These are phyloP conservation scores for Phlegmacium glaucopus DNA, from an alignment of 768 basidiomycete genomes.

Conservation along the genomic window DNA sequence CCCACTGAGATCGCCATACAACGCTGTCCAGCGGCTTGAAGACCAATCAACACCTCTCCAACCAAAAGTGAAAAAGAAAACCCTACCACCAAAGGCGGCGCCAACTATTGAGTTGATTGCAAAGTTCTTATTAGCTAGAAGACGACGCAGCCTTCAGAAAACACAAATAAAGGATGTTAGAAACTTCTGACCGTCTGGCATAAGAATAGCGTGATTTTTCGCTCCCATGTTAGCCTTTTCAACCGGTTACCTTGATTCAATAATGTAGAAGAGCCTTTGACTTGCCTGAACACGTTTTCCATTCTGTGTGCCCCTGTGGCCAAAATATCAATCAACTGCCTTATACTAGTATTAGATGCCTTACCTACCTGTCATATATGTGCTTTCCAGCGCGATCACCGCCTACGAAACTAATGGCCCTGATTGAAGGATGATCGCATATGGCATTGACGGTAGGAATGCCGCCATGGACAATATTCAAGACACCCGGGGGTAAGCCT, in stretches of 20 bases:
- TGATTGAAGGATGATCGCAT: conserved; percentile 88
- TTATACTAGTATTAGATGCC: neutral
- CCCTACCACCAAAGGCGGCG: conserved; percentile 85
- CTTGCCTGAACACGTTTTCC: conserved; percentile 85
- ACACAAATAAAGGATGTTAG: neutral
- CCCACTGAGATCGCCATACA: conserved; percentile 97
- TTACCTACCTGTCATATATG: conserved; percentile 76
- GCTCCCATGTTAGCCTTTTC: conserved; percentile 72
- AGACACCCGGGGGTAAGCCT: conserved; percentile 83
- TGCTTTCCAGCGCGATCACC: conserved; percentile 91
- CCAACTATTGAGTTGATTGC: conserved; percentile 90
- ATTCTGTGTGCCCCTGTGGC: conserved; percentile 66
- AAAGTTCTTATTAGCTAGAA: conserved; percentile 83
- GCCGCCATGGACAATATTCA: conserved; percentile 91
- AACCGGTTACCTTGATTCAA: neutral
- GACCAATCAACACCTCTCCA: conserved; percentile 1
- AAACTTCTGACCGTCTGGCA: conserved; percentile 77
- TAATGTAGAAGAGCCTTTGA: neutral
- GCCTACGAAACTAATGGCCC: conserved; percentile 95
- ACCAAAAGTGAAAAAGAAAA: neutral
- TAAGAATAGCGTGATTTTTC: conserved; percentile 91
- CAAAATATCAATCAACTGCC: neutral
- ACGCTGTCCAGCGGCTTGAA: conserved; percentile 86
- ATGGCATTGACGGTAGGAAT: conserved; percentile 90
- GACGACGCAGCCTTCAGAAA: neutral